These are phyloP conservation scores for Penicillium sp. DNA, from an alignment of 2,329 filamentous ascomycete species.

Conservation along the genomic window DNA sequence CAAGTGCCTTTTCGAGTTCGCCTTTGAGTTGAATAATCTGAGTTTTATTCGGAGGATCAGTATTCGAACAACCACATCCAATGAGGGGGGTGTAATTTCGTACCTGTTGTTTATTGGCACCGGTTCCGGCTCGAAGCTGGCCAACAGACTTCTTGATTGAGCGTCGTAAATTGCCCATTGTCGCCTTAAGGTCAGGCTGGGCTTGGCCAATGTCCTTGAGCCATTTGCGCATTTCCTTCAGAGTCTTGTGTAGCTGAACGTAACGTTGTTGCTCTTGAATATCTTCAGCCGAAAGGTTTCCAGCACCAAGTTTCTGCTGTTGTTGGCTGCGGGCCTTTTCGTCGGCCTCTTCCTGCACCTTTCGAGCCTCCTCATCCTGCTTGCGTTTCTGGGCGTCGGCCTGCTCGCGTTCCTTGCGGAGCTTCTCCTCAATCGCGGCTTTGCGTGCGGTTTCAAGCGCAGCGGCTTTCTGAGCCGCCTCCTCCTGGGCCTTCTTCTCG, in stretches of 20 bases:
- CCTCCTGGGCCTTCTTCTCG: constrained; percentile 32
- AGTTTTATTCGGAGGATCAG: constrained; percentile 9
- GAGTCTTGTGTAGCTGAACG: constrained; percentile 60
- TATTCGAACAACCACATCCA: background rate
- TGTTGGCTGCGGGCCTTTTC: constrained; percentile 29
- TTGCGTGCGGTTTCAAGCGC: constrained; percentile 40
- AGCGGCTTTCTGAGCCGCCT: constrained; percentile 33
- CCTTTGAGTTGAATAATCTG: constrained; percentile 47
- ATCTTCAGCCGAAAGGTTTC: constrained; percentile 34
- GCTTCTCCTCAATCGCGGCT: constrained; percentile 35
- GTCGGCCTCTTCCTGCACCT: constrained; percentile 32
- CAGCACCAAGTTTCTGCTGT: constrained; percentile 30
- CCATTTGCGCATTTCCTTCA: constrained; percentile 60
- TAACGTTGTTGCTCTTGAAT: constrained; percentile 50
- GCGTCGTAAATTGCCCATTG: constrained; percentile 69
- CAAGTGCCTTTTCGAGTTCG: constrained; percentile 55
- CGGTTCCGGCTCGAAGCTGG: constrained; percentile 63
- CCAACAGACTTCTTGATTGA: constrained; percentile 70
- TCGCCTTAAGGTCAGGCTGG: constrained; percentile 59
- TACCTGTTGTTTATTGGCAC: constrained; percentile 60
- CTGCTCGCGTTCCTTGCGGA: constrained; percentile 34
- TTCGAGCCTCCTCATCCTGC: constrained; percentile 30
- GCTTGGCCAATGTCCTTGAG: constrained; percentile 55
- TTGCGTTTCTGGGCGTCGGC: constrained; percentile 34
- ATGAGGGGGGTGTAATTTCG: too few relatives aligned